Evolutionary conservation across 2,329 filamentous ascomycete species (phyloP).

Genomic region (Cercospora sojina): DNA sequence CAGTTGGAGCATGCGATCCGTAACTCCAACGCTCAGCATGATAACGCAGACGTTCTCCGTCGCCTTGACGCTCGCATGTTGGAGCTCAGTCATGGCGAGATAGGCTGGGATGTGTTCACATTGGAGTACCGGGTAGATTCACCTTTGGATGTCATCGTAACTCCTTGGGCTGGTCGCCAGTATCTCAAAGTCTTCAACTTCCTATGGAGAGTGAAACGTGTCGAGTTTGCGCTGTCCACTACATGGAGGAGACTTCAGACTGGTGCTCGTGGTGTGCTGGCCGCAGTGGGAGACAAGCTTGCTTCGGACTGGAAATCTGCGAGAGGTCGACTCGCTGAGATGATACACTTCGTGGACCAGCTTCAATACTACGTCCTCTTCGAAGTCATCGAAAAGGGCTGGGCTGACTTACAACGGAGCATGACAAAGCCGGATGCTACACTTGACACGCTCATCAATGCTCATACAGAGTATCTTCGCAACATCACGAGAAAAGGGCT

Average conservation of each 20-base stretch:
- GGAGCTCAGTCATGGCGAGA: slow-evolving; percentile 92
- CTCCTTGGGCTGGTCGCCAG: slow-evolving; percentile 90
- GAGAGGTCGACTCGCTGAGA: slow-evolving; percentile 85
- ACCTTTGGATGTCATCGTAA: slow-evolving; percentile 94
- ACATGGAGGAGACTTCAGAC: slow-evolving; percentile 97
- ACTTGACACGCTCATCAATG: slow-evolving; percentile 89
- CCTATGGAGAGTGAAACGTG: slow-evolving; percentile 94
- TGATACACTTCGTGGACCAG: slow-evolving; percentile 97
- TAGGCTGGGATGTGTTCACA: slow-evolving; percentile 98
- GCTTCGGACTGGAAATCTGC: slow-evolving; percentile 79
- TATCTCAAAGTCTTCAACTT: slow-evolving; percentile 99
- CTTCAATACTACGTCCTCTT: slow-evolving; percentile 98
- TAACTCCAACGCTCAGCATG: slow-evolving; percentile 94
- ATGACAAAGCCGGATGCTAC: slow-evolving; percentile 78
- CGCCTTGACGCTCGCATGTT: slow-evolving; percentile 97
- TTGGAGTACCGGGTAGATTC: slow-evolving; percentile 98
- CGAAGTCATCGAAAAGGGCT: slow-evolving; percentile 95
- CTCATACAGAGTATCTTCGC: slow-evolving; percentile 86
- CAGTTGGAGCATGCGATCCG: slow-evolving; percentile 96
- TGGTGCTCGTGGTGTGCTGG: slow-evolving; percentile 84
- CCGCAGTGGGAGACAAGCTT: slow-evolving; percentile 65
- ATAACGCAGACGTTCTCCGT: slow-evolving; percentile 85
- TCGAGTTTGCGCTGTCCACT: slow-evolving; percentile 87
- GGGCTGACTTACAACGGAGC: slow-evolving; percentile 82
- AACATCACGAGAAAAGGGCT: slow-evolving; percentile 95